A percentile compares a stretch with the other conserved stretches of the same genome.
phyloP scores from a whole-genome alignment of 2,329 filamentous ascomycete species.

The Aspergillus ruber region DNA sequence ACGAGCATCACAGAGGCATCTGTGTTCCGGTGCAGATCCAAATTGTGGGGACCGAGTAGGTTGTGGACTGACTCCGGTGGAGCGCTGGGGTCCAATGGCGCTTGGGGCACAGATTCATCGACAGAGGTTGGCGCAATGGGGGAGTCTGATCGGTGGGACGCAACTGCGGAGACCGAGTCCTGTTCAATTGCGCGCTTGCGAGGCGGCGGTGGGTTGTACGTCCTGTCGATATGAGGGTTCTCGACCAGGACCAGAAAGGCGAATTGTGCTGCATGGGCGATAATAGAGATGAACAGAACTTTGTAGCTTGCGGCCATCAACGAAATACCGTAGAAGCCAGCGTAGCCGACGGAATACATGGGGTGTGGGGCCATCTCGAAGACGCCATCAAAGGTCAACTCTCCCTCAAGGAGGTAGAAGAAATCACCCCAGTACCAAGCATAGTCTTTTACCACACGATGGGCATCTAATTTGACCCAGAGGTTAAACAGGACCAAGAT shows the following conservation, averaged over 20 bases:
- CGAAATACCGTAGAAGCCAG: constrained; percentile 95
- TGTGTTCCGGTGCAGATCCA: constrained; percentile 81
- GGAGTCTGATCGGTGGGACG: constrained; percentile 24
- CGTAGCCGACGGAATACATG: constrained; percentile 98
- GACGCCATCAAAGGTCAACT: constrained; percentile 95
- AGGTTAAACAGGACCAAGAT: constrained; percentile 85
- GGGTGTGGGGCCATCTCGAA: constrained; percentile 98
- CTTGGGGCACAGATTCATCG: constrained; percentile 32
- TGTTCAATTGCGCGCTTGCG: constrained; percentile 43
- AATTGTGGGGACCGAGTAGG: constrained; percentile 72
- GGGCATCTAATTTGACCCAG: constrained; percentile 97
- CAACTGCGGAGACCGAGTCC: constrained; percentile 19
- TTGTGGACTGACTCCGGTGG: constrained; percentile 70
- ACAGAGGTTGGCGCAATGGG: constrained; percentile 26
- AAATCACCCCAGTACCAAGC: constrained; percentile 99
- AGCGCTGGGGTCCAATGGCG: constrained; percentile 37
- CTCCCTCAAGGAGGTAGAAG: constrained; percentile 96
- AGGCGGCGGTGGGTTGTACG: constrained; percentile 83
- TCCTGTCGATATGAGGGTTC: constrained; percentile 97
- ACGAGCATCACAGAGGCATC: constrained; percentile 76
- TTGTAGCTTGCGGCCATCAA: constrained; percentile 98
- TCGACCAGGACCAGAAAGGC: constrained; percentile 87
- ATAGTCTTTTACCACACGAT: constrained; percentile 96
- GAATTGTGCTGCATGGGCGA: constrained; percentile 91
- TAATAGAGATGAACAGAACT: constrained; percentile 91